These are phyloP conservation scores for Thelephora ganbajun DNA, from an alignment of 768 basidiomycete genomes.

Conservation along the genomic window DNA sequence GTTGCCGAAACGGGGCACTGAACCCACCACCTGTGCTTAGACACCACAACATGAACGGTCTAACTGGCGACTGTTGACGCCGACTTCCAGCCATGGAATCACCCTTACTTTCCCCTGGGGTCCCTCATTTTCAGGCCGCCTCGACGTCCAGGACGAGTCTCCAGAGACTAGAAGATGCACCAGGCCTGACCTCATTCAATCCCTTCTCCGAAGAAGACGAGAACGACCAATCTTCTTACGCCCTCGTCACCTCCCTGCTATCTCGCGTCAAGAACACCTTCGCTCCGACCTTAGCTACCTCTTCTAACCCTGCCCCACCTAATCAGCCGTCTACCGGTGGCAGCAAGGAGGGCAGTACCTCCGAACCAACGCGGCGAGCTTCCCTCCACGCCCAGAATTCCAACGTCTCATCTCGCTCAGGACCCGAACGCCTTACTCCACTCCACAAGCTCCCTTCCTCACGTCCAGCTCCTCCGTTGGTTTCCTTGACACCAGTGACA, in stretches of 20 bases:
- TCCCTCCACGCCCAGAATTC: conserved; percentile 35
- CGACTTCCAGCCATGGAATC: conserved; percentile 18
- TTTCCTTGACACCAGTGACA: conserved; percentile 76
- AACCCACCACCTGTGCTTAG: background rate
- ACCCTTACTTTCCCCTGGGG: conserved; percentile 11
- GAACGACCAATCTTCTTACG: conserved; percentile 77
- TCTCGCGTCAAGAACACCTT: conserved; percentile 74
- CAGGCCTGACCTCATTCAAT: conserved; percentile 75
- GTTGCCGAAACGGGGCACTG: background rate
- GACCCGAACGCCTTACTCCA: conserved; percentile 45
- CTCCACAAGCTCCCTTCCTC: conserved; percentile 33
- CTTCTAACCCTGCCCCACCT: conserved; percentile 20
- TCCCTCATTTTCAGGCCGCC: conserved; percentile 19
- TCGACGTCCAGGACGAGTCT: conserved; percentile 52
- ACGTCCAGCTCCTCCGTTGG: conserved; percentile 63
- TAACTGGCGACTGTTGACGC: no score
- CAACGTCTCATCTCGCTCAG: conserved; percentile 31
- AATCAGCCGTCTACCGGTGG: conserved; percentile 11
- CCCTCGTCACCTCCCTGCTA: conserved; percentile 67
- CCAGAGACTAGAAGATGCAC: conserved; percentile 44
- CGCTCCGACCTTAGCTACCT: conserved; percentile 47
- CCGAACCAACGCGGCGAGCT: conserved; percentile 45
- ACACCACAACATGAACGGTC: no score
- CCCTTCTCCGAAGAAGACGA: conserved; percentile 91
- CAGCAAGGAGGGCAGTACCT: conserved; percentile 14